Base-by-base conservation (phyloP, 306 rosid genomes). In the Dalbergia oliveri region DNA sequence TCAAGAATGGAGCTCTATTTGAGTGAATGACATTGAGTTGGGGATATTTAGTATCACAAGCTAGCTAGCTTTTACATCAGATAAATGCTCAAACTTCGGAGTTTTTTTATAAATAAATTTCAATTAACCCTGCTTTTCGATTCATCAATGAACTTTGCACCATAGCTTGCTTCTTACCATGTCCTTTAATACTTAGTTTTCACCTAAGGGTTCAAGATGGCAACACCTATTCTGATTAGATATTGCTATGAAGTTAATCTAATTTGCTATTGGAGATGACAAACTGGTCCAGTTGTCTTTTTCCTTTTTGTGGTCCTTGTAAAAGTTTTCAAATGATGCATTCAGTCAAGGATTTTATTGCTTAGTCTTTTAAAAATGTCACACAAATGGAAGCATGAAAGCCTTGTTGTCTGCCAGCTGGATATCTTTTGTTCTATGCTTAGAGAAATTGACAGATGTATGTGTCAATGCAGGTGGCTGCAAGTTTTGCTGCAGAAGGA, bases 401-500 rank as follows among this genome's bases (percentile, higher is more conserved):
- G 35, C 37, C n/a, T 70, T 43, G 47, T 43, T 43, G 5, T 43
- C 47, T 43, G 11, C 64, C 12, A 34, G 44, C 14, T 15, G 43
- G 66, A 16, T 11, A 8, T 44, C 3, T 47, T 5, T 37, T 43
- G 47, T 26, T 26, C 18, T 13, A 44, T 57, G 61, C 21, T 26
- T 2, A 60, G 19, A 37, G 44, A 35, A 64, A 54, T 57, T 78
- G 50, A 37, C 4, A 31, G 9, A 31, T 66, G 75, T 18, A 54
- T 50, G 65, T 58, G 47, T 7, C 10, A 9, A 41, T 76, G 83
- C 79, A 92, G 97, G 90, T 92, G 31, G 91, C 97, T 31, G 85
- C 94, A 73, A 92, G 97, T 87, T 92, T 90, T 59, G 87, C 93
- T 26, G 49, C 86, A 7, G 97, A 92, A 69, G 94, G 97, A 77